Percentiles rank a stretch among this genome's conserved stretches.
phyloP scores from a whole-genome alignment of 169 alveolate species.

The Plasmodium vinckei region DNA sequence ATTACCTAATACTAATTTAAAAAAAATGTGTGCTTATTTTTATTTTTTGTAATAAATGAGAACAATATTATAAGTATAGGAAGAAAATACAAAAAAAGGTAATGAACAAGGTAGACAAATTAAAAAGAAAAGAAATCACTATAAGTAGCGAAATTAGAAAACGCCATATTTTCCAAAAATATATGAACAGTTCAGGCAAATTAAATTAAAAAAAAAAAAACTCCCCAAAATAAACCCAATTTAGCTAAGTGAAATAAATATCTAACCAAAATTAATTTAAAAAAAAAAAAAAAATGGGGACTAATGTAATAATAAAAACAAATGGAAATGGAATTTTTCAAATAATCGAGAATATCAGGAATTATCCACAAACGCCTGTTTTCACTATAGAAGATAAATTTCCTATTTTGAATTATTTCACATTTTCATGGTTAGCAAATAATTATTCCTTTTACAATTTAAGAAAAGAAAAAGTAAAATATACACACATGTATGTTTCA shows the following conservation, averaged over 20 bases:
- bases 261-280: not conserved
- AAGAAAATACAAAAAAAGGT: no score
- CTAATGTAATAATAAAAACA: slow-evolving; percentile 57
- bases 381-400: slow-evolving; percentile 60
- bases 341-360: slow-evolving; percentile 52
- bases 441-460: not conserved
- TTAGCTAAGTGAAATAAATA: not conserved
- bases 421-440: slow-evolving; percentile 10
- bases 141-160: no score
- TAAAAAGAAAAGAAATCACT: no score
- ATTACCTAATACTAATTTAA: no score
- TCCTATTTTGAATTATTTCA: slow-evolving; percentile 8
- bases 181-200: not conserved
- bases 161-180: no score
- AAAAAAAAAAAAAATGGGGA: slow-evolving; percentile 6
- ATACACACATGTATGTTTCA: not conserved
- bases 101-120: no score
- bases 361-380: slow-evolving; percentile 41
- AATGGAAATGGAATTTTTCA: slow-evolving; percentile 44
- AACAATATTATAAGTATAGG: no score
- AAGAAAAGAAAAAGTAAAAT: not conserved
- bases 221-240: not conserved
- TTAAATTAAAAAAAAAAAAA: not conserved
- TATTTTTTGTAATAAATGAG: no score
- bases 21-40: not conserved